Evolutionary conservation across 768 basidiomycete species (phyloP), one percentile per base, ranked within the genome.

Genomic region (Termitomyces bulborhizus): DNA sequence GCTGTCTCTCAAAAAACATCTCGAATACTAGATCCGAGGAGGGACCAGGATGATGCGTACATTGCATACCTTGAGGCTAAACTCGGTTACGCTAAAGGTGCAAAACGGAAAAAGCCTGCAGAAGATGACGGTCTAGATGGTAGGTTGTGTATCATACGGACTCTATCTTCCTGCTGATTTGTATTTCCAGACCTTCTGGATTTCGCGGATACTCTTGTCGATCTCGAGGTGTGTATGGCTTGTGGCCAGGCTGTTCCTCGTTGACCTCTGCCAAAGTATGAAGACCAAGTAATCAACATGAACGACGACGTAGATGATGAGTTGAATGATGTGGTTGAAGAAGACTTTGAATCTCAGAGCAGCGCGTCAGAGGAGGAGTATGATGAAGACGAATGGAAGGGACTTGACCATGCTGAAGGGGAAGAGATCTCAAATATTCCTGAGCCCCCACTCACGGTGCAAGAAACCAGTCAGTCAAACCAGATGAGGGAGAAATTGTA

Each of bases 91-190:
- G 49, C 68, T 36, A 72, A 77, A 55, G 65, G 71, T 44, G 68
- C 74, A 54, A 71, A 73, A 51, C 76, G 78, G 58, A 77, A 68
- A 16, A 75, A 70, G 26, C 72, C 69, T 0, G 66, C 76, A 34
- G 86, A 84, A 39, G 83, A 82, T 1, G 95, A 98, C 68, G 94
- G 93, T 4, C 71, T 97, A 15, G 90, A 87, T 62, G 95, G 95
- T 93, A 64, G 27, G 77, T 68, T 3, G 53, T 11, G 12, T 53
- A 29, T 53, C 34, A 9, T 45, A 27, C 7, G 11, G 18, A 5
- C 29, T 46, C 3, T 6, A 24, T 6, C 29, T 9, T 16, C 13
- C 16, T 32, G 29, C 40, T 34, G 12, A 54, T 54, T 46, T 39
- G 54, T 36, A 21, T n/a, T 37, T 50, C 44, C 54, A 85, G 84